Conservation (phyloP, 441 rosid species). For the Biscutella laevigata region DNA sequence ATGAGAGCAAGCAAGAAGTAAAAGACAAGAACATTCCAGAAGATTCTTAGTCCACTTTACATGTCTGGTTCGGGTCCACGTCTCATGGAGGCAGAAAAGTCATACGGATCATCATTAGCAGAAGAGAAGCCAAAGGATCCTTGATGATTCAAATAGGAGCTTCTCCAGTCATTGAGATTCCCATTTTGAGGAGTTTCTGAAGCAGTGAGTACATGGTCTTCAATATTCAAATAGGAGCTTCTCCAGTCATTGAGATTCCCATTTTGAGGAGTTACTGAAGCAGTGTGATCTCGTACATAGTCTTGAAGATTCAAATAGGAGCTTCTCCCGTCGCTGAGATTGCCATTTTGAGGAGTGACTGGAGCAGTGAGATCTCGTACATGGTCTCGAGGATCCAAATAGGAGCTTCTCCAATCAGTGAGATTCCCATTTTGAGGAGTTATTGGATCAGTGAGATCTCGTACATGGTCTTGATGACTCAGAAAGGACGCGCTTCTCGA, state of each 20-base stretch:
- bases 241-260: no score
- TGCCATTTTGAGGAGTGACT: constrained; percentile 5
- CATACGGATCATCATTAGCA: constrained; percentile 10
- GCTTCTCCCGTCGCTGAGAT: background rate
- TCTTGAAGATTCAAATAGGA: background rate
- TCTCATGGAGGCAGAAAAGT: background rate
- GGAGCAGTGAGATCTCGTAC: constrained; percentile 25
- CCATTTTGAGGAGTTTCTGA: background rate
- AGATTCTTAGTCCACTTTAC: background rate
- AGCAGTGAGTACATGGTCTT: no score
- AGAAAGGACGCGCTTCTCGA: background rate
- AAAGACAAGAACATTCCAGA: background rate
- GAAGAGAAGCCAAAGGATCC: constrained; percentile 13
- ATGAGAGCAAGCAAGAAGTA: background rate
- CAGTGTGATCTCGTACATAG: no score
- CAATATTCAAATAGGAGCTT: no score
- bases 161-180: constrained; percentile 1
- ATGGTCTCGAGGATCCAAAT: no score
- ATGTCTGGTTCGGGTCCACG: constrained; percentile 3
- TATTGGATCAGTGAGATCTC: background rate
- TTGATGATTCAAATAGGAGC: background rate
- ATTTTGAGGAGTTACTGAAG: background rate
- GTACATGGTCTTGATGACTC: no score
- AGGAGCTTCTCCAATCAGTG: background rate
- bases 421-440: constrained; percentile 5